Evolutionary conservation across 2,329 filamentous ascomycete genomes (phyloP).

Genomic region (Fusarium sp.): DNA sequence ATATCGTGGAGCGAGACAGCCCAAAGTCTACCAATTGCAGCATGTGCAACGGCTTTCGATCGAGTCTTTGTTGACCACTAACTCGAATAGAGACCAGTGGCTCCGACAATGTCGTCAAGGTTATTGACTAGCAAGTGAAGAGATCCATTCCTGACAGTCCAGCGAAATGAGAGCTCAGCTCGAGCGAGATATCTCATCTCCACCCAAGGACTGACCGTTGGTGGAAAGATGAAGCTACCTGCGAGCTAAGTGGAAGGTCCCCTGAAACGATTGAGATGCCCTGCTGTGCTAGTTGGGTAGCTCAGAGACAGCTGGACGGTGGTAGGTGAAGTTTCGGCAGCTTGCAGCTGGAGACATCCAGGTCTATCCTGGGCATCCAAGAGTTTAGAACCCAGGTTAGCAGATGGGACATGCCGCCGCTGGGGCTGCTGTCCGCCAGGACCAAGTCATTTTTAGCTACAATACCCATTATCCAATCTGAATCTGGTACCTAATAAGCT

Average conservation of each 20-base stretch:
- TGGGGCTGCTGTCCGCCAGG: conserved; percentile 27
- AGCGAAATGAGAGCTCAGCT: conserved; percentile 32
- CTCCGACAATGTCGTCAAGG: conserved; percentile 13
- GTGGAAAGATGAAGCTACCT: conserved; percentile 35
- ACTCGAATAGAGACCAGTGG: conserved; percentile 9
- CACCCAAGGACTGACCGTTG: conserved; percentile 31
- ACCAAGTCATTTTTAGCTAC: conserved; percentile 39
- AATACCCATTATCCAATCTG: conserved; percentile 7
- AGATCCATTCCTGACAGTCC: conserved; percentile 19
- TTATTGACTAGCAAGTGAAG: conserved; percentile 20
- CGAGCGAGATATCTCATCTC: conserved; percentile 34
- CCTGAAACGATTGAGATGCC: conserved; percentile 32
- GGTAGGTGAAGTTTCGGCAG: conserved; percentile 31
- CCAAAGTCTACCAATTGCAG: conserved; percentile 9
- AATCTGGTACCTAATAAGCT: conserved; percentile 28
- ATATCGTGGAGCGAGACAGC: conserved; percentile 23
- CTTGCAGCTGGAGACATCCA: conserved; percentile 27
- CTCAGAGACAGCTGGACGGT: conserved; percentile 17
- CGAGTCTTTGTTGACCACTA: conserved; percentile 10
- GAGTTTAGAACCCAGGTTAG: conserved; percentile 4
- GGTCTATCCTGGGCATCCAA: conserved; percentile 37
- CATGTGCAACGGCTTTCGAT: background rate
- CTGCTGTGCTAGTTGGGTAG: conserved; percentile 28
- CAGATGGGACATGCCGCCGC: conserved; percentile 26
- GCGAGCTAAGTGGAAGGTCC: conserved; percentile 28